Percentiles rank a stretch among this genome's conserved stretches.
Conservation (phyloP, 2,329 filamentous ascomycete genomes). For the Cladosporium sp. region DNA sequence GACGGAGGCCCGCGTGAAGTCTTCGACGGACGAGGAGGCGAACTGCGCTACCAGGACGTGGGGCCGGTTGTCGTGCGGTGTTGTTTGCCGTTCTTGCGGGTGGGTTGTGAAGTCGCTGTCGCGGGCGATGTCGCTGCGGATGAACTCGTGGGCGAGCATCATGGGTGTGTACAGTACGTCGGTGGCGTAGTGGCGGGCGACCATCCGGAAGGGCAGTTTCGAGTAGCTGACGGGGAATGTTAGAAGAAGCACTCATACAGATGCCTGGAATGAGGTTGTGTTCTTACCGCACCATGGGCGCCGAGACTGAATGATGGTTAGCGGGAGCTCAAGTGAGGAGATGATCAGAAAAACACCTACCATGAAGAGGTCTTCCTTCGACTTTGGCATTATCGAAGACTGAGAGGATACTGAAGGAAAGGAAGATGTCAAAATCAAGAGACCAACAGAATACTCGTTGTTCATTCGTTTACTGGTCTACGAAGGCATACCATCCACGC, state of each 20-base stretch:
- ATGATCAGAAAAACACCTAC: constrained; percentile 15
- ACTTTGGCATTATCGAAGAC: constrained; percentile 7
- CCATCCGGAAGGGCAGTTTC: constrained; percentile 63
- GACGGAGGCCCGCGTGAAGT: constrained; percentile 57
- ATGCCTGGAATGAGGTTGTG: not conserved
- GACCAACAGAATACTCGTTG: not conserved
- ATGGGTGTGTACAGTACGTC: constrained; percentile 68
- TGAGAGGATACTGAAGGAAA: not conserved
- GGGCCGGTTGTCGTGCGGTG: constrained; percentile 12
- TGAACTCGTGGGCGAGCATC: constrained; percentile 40
- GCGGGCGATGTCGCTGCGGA: constrained; percentile 27
- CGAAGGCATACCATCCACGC: too few species aligned
- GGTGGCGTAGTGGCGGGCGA: constrained; percentile 57
- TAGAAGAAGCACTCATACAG: not conserved
- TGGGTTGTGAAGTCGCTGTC: constrained; percentile 57
- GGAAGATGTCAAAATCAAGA: not conserved
- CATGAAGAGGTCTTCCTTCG: constrained; percentile 46
- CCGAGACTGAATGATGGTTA: constrained; percentile 38
- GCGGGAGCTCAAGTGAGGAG: not conserved
- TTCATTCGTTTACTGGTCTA: too few species aligned
- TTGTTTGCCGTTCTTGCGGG: constrained; percentile 41
- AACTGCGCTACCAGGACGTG: constrained; percentile 59
- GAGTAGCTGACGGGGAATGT: constrained; percentile 19
- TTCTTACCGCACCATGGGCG: constrained; percentile 61
- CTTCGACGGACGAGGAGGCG: constrained; percentile 54